These are phyloP conservation scores for sweet orange (Citrus sinensis) DNA, from an alignment of 345 rosid species.

Conservation along the genomic window DVS_A1.0 CM039163.1:27307501-27308000, in stretches of 20 bases:
- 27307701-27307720: conserved; percentile 73
- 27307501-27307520: conserved; percentile 81
- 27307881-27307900: conserved; percentile 60
- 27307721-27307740: conserved; percentile 60
- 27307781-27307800: conserved; percentile 65
- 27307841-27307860: conserved; percentile 45
- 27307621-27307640: conserved; percentile 71
- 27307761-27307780: conserved; percentile 48
- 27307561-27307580: conserved; percentile 87
- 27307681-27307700: conserved; percentile 51
- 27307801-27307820: conserved; percentile 71
- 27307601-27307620: conserved; percentile 71
- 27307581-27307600: conserved; percentile 64
- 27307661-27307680: conserved; percentile 48
- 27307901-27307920: conserved; percentile 51
- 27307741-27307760: conserved; percentile 35
- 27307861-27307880: conserved; percentile 82
- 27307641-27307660: conserved; percentile 71
- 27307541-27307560: conserved; percentile 52
- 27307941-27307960: conserved; percentile 68
- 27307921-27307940: conserved; percentile 64
- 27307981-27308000: conserved; percentile 49
- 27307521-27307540: conserved; percentile 77
- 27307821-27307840: conserved; percentile 57
- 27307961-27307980: conserved; percentile 40